Evolutionary conservation across 805 yeast genomes (phyloP).

Genomic region (Candida tibetensis): DNA sequence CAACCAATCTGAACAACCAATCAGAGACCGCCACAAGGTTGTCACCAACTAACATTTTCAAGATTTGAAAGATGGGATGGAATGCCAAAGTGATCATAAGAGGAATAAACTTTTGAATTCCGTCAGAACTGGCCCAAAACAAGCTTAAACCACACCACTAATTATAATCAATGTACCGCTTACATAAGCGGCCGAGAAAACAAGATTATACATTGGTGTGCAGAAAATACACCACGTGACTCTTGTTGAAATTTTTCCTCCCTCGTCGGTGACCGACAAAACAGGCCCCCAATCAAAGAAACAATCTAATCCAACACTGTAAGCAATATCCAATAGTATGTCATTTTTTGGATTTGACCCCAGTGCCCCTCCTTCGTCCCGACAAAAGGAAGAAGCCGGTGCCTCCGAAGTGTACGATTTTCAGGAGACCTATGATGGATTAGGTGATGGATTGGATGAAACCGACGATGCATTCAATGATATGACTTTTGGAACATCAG

Average conservation of each 20-base stretch:
- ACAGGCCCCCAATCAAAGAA: too few relatives aligned
- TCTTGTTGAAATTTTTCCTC: neutral
- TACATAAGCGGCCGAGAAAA: too few relatives aligned
- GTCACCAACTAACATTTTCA: neutral
- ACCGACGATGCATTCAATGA: conserved; percentile 79
- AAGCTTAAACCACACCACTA: too few relatives aligned
- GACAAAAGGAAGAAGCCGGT: conserved; percentile 9
- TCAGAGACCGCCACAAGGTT: too few relatives aligned
- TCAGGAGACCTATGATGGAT: conserved; percentile 80
- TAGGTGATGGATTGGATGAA: conserved; percentile 62
- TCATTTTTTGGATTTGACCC: conserved; percentile 69
- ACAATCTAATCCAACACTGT: neutral
- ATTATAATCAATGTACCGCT: too few relatives aligned
- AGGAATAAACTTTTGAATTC: too few relatives aligned
- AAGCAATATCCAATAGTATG: conserved; percentile 32
- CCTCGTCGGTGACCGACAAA: neutral
- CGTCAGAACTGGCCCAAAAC: too few relatives aligned
- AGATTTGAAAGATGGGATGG: too few relatives aligned
- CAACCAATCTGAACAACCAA: too few relatives aligned
- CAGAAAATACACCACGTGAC: too few relatives aligned
- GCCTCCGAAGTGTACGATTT: conserved; percentile 55
- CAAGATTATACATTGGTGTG: too few relatives aligned
- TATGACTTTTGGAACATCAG: conserved; percentile 67
- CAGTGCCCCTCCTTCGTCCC: conserved; percentile 32
- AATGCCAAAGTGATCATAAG: too few relatives aligned